phyloP scores from a whole-genome alignment of 257 asterid species.

The Vinca minor region DNA sequence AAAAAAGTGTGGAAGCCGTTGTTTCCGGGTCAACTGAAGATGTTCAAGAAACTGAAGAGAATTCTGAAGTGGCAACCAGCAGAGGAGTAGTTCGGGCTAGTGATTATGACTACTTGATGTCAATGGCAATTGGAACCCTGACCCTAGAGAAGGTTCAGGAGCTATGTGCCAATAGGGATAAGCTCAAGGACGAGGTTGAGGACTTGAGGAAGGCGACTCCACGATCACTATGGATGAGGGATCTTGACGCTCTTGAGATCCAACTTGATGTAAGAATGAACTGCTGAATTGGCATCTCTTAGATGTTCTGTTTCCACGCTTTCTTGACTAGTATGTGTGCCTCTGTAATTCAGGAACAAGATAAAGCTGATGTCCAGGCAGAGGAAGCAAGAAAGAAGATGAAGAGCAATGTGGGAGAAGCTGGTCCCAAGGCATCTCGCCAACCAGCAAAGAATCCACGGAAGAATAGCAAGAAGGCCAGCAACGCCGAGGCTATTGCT shows the following conservation, averaged over 20 bases:
- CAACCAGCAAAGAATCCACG: conserved; percentile 41
- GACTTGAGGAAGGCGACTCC: conserved; percentile 60
- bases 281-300: neutral
- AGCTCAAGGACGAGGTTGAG: conserved; percentile 47
- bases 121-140: conserved; percentile 74
- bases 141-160: conserved; percentile 72
- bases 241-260: conserved; percentile 65
- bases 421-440: conserved; percentile 20
- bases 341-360: conserved; percentile 45
- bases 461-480: conserved; percentile 41
- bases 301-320: neutral
- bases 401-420: conserved; percentile 27
- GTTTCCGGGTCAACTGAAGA: conserved; percentile 62
- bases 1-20: conserved; percentile 38
- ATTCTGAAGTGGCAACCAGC: conserved; percentile 24
- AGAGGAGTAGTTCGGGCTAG: conserved; percentile 45
- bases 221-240: conserved; percentile 60
- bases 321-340: conserved; percentile 5
- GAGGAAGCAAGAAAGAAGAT: conserved; percentile 34
- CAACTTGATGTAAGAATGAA: conserved; percentile 54
- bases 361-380: conserved; percentile 28
- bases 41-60: conserved; percentile 59
- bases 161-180: conserved; percentile 63
- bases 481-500: conserved; percentile 34
- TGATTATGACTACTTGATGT: conserved; percentile 86